Evolutionary conservation across 1,284 basidiomycete species (phyloP), one percentile per base, ranked within the genome.

Genomic region (Fomitopsis schrenkii): DNA sequence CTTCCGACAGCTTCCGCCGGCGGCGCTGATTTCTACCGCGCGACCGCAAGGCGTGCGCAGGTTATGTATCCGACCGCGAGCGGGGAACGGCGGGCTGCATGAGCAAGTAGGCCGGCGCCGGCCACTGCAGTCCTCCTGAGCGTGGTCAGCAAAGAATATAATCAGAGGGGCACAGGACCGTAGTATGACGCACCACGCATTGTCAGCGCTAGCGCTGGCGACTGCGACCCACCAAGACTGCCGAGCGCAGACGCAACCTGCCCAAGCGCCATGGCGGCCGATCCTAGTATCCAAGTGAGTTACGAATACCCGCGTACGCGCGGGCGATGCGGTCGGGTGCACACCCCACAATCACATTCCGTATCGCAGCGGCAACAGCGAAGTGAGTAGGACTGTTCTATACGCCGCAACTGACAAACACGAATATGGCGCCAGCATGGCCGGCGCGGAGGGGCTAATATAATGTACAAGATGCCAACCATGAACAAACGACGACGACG

Each of bases 381-480:
- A 50, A 5, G 8, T 22, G 17, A 22, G 17, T 33, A 33, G 48
- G 30, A 33, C 48, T 50, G 14, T 33, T 28, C 48, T 33, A 33
- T 28, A 22, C 12, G 10, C 48, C 19, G 48, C 19, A 48, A 30
- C 45, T 26, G 14, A 48, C 22, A 28, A 45, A 8, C 45, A 48
- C 48, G 48, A 50, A 30, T 33, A 33, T 30, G 30, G 28, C 48
- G 28, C 22, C 48, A 30, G 28, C 28, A 33, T 59, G 48, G 38
- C 65, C 58, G 63, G 65, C 65, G 65, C 57, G 58, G 63, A 58
- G 54, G 55, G 59, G 57, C 62, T 68, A 22, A 22, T 22, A 68
- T 68, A 68, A 61, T 65, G 64, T 68, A 68, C 67, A 67, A 56
- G 58, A 48, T 41, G 55, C 59, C 44, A 60, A 52, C 60, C 55